Conservation (phyloP, 75 land plant genomes). For the Selaginella tamariscina region DNA sequence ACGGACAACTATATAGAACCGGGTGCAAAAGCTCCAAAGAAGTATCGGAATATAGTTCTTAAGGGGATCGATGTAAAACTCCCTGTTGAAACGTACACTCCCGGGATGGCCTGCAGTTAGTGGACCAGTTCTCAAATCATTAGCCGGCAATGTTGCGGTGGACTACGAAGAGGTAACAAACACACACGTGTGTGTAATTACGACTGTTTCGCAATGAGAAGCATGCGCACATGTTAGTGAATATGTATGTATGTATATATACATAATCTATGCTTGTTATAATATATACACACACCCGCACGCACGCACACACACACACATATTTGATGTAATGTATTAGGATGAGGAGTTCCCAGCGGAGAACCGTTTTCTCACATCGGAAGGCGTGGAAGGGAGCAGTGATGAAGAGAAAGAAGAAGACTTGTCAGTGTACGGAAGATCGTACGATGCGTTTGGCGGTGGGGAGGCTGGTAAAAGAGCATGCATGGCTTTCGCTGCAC, state of each 20-base stretch:
- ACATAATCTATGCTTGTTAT: no score
- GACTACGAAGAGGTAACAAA: slow-evolving; percentile 33
- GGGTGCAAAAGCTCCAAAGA: slow-evolving; percentile 61
- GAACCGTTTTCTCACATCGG: slow-evolving; percentile 21
- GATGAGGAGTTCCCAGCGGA: slow-evolving; percentile 17
- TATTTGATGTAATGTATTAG: no score
- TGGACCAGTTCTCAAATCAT: slow-evolving; percentile 47
- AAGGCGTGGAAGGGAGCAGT: slow-evolving; percentile 16
- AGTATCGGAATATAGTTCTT: slow-evolving; percentile 47
- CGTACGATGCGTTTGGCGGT: slow-evolving; percentile 58
- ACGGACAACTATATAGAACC: slow-evolving; percentile 55
- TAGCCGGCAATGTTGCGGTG: slow-evolving; percentile 77
- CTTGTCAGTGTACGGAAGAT: slow-evolving; percentile 62
- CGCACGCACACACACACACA: no score
- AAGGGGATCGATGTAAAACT: slow-evolving; percentile 29
- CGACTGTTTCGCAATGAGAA: no score
- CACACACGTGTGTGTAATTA: no score
- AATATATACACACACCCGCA: no score
- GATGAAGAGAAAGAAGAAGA: slow-evolving; percentile 18
- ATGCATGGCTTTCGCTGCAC: slow-evolving; percentile 83
- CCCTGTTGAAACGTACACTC: slow-evolving; percentile 50
- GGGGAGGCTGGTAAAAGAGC: slow-evolving; percentile 64
- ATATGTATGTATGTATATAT: no score
- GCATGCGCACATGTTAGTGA: no score
- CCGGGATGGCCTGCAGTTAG: slow-evolving; percentile 89